Conservation (phyloP, 176 grass and related monocot genomes). For the Oryza officinalis region DNA sequence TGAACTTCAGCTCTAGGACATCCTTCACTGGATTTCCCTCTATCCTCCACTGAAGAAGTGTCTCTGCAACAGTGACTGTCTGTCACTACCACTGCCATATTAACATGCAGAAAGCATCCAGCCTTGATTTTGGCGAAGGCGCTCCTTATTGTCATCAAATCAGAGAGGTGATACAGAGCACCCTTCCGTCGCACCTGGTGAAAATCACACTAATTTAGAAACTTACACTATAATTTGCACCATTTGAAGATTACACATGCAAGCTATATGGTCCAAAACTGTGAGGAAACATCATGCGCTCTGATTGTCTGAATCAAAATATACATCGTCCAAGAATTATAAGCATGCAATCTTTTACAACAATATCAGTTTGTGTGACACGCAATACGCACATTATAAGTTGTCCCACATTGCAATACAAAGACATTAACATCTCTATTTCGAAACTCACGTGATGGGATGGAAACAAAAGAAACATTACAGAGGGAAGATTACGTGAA, state of each 20-base stretch:
- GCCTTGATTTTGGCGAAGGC: conserved; percentile 46
- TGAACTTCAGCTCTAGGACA: conserved; percentile 7
- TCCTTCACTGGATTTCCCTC: conserved; percentile 18
- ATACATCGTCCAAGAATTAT: conserved; percentile 15
- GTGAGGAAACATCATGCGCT: neutral
- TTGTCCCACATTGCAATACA: neutral
- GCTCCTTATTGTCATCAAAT: conserved; percentile 59
- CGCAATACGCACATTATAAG: neutral
- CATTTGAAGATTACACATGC: conserved; percentile 11
- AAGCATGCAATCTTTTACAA: neutral
- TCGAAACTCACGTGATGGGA: neutral
- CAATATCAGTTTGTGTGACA: neutral
- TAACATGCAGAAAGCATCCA: conserved; percentile 61
- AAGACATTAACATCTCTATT: neutral
- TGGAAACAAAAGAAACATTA: neutral
- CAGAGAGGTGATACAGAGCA: conserved; percentile 60
- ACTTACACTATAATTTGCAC: conserved; percentile 9
- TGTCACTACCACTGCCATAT: conserved; percentile 24
- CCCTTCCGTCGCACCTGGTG: conserved; percentile 54
- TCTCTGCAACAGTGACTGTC: conserved; percentile 1
- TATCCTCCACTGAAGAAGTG: conserved; percentile 1
- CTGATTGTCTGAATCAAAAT: conserved; percentile 11
- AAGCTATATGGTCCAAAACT: neutral
- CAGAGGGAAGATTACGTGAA: neutral
- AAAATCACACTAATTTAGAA: conserved; percentile 44